Evolutionary conservation across 1,284 basidiomycete genomes (phyloP).

Genomic region (Ceratobasidium papillatum): DNA sequence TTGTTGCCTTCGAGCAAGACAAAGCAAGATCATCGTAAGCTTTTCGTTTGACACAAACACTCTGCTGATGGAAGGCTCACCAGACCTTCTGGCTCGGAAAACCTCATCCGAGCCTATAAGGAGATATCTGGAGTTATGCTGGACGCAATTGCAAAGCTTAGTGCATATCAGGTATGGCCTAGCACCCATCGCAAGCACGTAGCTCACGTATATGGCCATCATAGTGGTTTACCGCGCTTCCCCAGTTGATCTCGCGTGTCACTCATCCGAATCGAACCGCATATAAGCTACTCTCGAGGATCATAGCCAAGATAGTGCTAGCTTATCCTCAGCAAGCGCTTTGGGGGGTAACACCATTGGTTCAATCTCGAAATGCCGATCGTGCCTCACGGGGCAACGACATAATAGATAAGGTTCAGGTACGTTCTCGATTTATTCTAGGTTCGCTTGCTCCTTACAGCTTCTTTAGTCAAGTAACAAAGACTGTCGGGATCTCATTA

Average conservation of each 20-base stretch:
- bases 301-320: slow-evolving; percentile 79
- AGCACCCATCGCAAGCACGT: background rate
- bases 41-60: background rate
- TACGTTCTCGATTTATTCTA: slow-evolving; percentile 50
- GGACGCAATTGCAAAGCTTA: slow-evolving; percentile 66
- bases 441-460: slow-evolving; percentile 46
- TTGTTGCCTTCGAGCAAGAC: slow-evolving; percentile 46
- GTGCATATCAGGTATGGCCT: slow-evolving; percentile 74
- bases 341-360: slow-evolving; percentile 92
- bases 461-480: slow-evolving; percentile 51
- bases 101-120: slow-evolving; percentile 24
- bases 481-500: slow-evolving; percentile 63
- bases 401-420: slow-evolving; percentile 75
- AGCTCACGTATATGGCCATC: slow-evolving; percentile 26
- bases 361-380: slow-evolving; percentile 80
- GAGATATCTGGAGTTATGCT: slow-evolving; percentile 54
- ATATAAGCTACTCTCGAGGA: slow-evolving; percentile 68
- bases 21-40: slow-evolving; percentile 10
- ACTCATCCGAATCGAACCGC: slow-evolving; percentile 80
- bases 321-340: slow-evolving; percentile 92
- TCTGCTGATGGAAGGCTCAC: background rate
- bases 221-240: slow-evolving; percentile 96
- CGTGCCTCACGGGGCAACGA: slow-evolving; percentile 69
- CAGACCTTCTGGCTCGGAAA: slow-evolving; percentile 20
- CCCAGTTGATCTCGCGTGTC: slow-evolving; percentile 96